Percentiles rank a stretch among this genome's conserved stretches.
Conservation (phyloP, 2,329 filamentous ascomycete species). For the Metarhizium sp. region DNA sequence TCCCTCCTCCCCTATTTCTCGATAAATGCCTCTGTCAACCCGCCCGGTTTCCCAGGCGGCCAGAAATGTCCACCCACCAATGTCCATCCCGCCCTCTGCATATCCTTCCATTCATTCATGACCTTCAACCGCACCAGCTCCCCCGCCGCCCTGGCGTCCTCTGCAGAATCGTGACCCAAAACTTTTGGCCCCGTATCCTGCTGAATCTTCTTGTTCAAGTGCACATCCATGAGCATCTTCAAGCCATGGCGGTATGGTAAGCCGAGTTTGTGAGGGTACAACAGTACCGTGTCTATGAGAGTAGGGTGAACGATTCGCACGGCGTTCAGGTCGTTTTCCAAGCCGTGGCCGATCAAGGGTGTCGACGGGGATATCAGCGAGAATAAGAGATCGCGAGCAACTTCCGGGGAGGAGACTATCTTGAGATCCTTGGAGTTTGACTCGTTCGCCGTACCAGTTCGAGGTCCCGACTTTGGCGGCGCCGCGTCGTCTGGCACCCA, state of each 20-base stretch:
- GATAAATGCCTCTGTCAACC: conserved; percentile 29
- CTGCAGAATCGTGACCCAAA: conserved; percentile 78
- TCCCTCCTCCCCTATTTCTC: conserved; percentile 15
- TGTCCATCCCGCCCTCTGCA: conserved; percentile 60
- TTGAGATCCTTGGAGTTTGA: conserved; percentile 38
- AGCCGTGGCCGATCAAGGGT: conserved; percentile 81
- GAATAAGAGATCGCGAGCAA: conserved; percentile 70
- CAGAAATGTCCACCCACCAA: conserved; percentile 40
- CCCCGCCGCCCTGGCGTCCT: conserved; percentile 83
- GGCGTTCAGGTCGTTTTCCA: conserved; percentile 91
- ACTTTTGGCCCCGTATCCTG: conserved; percentile 42
- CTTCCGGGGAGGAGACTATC: conserved; percentile 66
- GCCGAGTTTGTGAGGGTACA: conserved; percentile 71
- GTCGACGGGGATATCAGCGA: conserved; percentile 65
- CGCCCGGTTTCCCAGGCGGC: conserved; percentile 22
- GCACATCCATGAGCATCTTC: conserved; percentile 60
- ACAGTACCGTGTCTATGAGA: conserved; percentile 74
- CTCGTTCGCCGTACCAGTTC: conserved; percentile 13
- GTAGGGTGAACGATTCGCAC: conserved; percentile 76
- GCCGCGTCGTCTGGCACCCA: conserved; percentile 28
- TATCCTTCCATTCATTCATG: conserved; percentile 56
- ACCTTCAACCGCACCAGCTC: conserved; percentile 71
- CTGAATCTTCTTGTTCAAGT: conserved; percentile 72
- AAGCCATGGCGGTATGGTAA: conserved; percentile 71
- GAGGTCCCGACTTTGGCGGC: conserved; percentile 14